A percentile compares a stretch with the other conserved stretches of the same genome.
phyloP scores from a whole-genome alignment of 2,329 filamentous ascomycete genomes.

The Penicillium carneum region DNA sequence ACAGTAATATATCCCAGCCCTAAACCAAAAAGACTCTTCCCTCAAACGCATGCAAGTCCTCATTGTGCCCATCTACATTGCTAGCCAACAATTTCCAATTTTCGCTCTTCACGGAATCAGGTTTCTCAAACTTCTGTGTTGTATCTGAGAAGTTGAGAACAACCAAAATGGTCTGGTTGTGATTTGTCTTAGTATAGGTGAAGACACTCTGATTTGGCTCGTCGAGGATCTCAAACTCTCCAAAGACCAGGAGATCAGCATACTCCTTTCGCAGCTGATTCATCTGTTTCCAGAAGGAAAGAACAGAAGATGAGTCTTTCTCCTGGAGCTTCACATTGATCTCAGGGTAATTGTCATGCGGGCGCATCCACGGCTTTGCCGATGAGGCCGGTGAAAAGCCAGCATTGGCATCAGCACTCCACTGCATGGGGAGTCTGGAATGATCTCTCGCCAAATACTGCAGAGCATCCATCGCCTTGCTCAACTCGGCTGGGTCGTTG shows the following conservation, averaged over 20 bases:
- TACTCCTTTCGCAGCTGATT: conserved; percentile 60
- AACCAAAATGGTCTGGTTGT: conserved; percentile 17
- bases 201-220: conserved; percentile 21
- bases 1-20: conserved; percentile 8
- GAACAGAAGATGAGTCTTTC: conserved; percentile 55
- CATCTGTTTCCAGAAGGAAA: conserved; percentile 66
- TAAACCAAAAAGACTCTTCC: conserved; percentile 42
- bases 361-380: conserved; percentile 66
- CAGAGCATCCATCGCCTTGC: conserved; percentile 59
- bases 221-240: conserved; percentile 19
- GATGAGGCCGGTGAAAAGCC: conserved; percentile 69
- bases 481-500: conserved; percentile 53
- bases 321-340: conserved; percentile 60
- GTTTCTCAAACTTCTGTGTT: conserved; percentile 12
- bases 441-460: conserved; percentile 67
- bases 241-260: conserved; percentile 64
- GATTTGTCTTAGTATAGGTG: conserved; percentile 34
- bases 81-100: conserved; percentile 35
- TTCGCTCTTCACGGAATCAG: background rate
- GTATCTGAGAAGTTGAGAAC: conserved; percentile 29
- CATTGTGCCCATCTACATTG: conserved; percentile 31
- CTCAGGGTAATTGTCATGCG: conserved; percentile 58
- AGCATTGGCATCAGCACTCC: conserved; percentile 63
- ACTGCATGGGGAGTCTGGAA: conserved; percentile 72
- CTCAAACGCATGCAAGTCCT: conserved; percentile 43